phyloP scores from a whole-genome alignment of 805 yeast species.

The Sungouiozyma intestinalis region DNA sequence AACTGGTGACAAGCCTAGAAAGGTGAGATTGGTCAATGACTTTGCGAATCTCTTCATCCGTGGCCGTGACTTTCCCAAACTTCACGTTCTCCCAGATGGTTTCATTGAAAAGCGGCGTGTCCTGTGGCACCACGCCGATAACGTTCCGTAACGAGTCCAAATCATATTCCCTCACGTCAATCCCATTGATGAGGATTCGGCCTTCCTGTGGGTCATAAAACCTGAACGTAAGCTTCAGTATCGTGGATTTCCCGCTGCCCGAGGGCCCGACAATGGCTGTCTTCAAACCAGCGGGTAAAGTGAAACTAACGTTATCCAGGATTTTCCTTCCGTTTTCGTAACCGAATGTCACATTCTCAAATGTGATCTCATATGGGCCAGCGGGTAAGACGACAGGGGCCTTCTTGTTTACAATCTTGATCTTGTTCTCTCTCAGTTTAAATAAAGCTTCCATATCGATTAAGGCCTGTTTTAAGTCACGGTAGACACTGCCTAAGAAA shows the following conservation, averaged over 20 bases:
- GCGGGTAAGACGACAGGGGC: slow-evolving; percentile 40
- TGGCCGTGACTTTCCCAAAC: slow-evolving; percentile 69
- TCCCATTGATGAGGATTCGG: slow-evolving; percentile 75
- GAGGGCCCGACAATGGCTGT: slow-evolving; percentile 96
- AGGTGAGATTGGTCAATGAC: slow-evolving; percentile 67
- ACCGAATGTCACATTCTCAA: slow-evolving; percentile 89
- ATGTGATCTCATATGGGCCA: slow-evolving; percentile 64
- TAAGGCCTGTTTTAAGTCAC: slow-evolving; percentile 87
- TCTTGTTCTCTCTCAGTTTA: slow-evolving; percentile 65
- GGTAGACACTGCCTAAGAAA: slow-evolving; percentile 88
- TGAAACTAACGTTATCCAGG: slow-evolving; percentile 66
- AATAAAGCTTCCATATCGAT: slow-evolving; percentile 94
- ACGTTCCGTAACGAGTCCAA: slow-evolving; percentile 61
- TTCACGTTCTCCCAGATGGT: slow-evolving; percentile 78
- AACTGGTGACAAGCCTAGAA: slow-evolving; percentile 45
- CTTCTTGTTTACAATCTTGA: slow-evolving; percentile 58
- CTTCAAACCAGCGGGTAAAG: slow-evolving; percentile 81
- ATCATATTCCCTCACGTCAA: slow-evolving; percentile 67
- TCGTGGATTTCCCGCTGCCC: slow-evolving; percentile 92
- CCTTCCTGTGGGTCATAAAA: slow-evolving; percentile 81
- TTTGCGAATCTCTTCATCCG: slow-evolving; percentile 55
- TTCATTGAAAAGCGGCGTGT: slow-evolving; percentile 90
- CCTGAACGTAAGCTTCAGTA: slow-evolving; percentile 72
- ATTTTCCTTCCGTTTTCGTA: slow-evolving; percentile 86
- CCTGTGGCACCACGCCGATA: slow-evolving; percentile 95